Base-by-base conservation (phyloP, 768 basidiomycete genomes). In the Macrocybe gigantea region DNA sequence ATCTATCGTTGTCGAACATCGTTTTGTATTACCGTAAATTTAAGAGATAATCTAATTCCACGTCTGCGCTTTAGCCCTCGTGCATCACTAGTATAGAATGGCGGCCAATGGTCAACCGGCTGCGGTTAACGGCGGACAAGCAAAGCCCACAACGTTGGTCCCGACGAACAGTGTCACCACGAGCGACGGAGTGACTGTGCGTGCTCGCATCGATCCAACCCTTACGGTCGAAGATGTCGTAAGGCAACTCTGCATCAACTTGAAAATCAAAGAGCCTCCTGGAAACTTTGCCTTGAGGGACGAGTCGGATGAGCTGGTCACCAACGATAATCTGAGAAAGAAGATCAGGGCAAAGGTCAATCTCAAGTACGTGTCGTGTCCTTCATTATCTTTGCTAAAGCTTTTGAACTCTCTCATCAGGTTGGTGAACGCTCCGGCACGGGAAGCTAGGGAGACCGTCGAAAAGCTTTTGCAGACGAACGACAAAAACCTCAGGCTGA, bases 81-180 rank as follows among this genome's bases (percentile, higher is more conserved):
- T 22, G 22, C 22, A 4, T 22, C 22, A 22, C 22, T 22, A 22
- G 22, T 22, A 22, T 22, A 22, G 22, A 22, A 60, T 60, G 55
- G 46, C 55, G 32, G 40, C 58, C 41, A 53, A 55, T 38, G 50
- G 48, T 31, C 44, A 43, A 6, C 57, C 69, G 14, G 56, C 66
- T 30, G 57, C 66, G 45, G 58, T 64, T 53, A 67, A 71, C 60
- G 72, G 73, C 47, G 49, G 65, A 7, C 60, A 62, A 47, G 53
- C 63, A 44, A 74, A 74, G 63, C 59, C 78, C 9, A 66, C 69
- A 5, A 63, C 72, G 5, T 72, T 90, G 32, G 78, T 90, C 2
- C 90, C 90, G 6, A 93, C 90, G 7, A 93, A 93, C 65, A 88
- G 77, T 48, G 88, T 93, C 43, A 83, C 86, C 2, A 89, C 85